Conservation (phyloP, 2,329 filamentous ascomycete species). For the Pezicula radicicola region DNA sequence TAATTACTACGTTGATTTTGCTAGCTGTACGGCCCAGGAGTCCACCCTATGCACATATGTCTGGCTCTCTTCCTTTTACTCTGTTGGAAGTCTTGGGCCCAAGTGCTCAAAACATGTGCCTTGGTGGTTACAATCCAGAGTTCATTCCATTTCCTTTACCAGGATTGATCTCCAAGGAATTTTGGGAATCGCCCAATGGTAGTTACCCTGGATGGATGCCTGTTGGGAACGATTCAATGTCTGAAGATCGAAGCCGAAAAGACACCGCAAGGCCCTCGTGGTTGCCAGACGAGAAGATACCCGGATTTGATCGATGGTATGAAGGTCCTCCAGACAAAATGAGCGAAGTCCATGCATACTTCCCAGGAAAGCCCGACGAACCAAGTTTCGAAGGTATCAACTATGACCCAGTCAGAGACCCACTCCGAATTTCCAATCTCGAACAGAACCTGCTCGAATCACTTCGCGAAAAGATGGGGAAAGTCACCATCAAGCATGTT, state of each 20-base stretch:
- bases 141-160: constrained; percentile 26
- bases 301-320: constrained; percentile 31
- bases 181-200: constrained; percentile 15
- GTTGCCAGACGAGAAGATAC: constrained; percentile 26
- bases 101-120: constrained; percentile 13
- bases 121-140: constrained; percentile 21
- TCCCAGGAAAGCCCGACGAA: constrained; percentile 8
- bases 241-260: neutral
- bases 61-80: constrained; percentile 31
- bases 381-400: constrained; percentile 5
- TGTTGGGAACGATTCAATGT: constrained; percentile 2
- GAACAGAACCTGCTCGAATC: constrained; percentile 27
- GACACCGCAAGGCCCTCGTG: constrained; percentile 23
- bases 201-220: constrained; percentile 17
- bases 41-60: constrained; percentile 33
- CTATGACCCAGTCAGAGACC: constrained; percentile 32
- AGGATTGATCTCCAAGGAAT: constrained; percentile 10
- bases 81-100: constrained; percentile 28
- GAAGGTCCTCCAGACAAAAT: neutral
- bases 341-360: constrained; percentile 13
- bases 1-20: constrained; percentile 22
- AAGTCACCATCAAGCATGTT: constrained; percentile 34
- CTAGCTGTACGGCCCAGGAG: constrained; percentile 28
- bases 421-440: constrained; percentile 34
- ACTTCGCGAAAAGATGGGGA: constrained; percentile 24